phyloP scores from a whole-genome alignment of 208 protist species.

The Strigomonas culicis region DNA sequence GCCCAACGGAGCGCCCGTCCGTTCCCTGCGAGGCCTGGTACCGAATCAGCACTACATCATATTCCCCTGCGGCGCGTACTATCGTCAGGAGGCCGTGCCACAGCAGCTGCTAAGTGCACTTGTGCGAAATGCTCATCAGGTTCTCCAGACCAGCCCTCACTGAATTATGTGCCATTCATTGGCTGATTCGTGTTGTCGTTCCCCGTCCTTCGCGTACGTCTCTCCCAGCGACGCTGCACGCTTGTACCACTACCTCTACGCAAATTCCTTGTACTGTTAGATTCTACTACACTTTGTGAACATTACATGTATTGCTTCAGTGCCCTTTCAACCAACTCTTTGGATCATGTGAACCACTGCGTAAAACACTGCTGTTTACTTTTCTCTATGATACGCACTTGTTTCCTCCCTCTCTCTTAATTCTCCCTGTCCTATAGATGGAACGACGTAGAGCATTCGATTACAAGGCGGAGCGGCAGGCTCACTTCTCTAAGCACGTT shows the following conservation, averaged over 20 bases:
- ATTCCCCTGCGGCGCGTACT: conserved; percentile 44
- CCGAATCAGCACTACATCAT: conserved; percentile 54
- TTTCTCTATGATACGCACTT: background rate
- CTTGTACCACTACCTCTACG: no score
- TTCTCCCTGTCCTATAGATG: background rate
- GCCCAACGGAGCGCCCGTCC: conserved; percentile 31
- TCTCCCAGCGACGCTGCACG: no score
- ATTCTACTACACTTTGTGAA: no score
- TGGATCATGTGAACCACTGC: background rate
- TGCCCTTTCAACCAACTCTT: background rate
- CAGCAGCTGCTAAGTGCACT: conserved; percentile 28
- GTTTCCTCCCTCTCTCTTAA: background rate
- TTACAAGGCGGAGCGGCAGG: conserved; percentile 73
- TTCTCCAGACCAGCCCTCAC: no score
- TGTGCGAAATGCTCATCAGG: conserved; percentile 16
- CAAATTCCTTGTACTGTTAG: no score
- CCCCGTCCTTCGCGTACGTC: no score
- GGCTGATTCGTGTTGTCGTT: no score
- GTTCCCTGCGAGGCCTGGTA: conserved; percentile 22
- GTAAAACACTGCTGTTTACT: background rate
- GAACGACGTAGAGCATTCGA: conserved; percentile 47
- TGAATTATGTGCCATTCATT: no score
- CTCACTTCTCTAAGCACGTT: conserved; percentile 64
- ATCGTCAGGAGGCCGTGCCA: conserved; percentile 37
- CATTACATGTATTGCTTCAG: no score